phyloP scores from a whole-genome alignment of 768 basidiomycete species.

The Suillus lakei region DNA sequence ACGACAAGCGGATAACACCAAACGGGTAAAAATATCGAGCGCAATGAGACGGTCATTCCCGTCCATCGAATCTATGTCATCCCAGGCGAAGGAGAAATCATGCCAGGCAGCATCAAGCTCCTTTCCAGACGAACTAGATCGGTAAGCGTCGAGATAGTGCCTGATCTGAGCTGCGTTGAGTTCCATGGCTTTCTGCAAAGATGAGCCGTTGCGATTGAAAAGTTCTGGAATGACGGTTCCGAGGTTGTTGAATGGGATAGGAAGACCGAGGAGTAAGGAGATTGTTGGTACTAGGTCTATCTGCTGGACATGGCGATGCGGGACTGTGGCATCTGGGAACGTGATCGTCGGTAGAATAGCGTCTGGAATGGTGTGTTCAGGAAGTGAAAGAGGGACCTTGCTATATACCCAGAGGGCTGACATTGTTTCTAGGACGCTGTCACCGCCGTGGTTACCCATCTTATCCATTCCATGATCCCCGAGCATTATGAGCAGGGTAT shows the following conservation, averaged over 20 bases:
- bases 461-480: constrained; percentile 99
- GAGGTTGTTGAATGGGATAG: constrained; percentile 95
- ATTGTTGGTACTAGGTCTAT: constrained; percentile 92
- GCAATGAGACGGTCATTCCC: constrained; percentile 17
- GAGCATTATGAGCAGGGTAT: constrained; percentile 88
- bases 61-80: constrained; percentile 34
- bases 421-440: constrained; percentile 82
- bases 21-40: constrained; percentile 32
- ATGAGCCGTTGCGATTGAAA: constrained; percentile 60
- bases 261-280: constrained; percentile 87
- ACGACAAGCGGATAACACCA: constrained; percentile 65
- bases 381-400: constrained; percentile 61
- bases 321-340: constrained; percentile 61
- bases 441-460: constrained; percentile 95
- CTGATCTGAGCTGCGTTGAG: constrained; percentile 79
- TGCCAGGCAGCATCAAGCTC: constrained; percentile 76
- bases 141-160: constrained; percentile 78
- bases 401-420: constrained; percentile 92
- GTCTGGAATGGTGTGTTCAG: constrained; percentile 44
- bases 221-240: constrained; percentile 91
- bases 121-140: constrained; percentile 64
- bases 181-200: constrained; percentile 63
- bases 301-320: constrained; percentile 79
- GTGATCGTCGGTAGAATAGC: constrained; percentile 55
- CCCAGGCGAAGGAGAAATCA: constrained; percentile 53